Percentiles rank a stretch among this genome's conserved stretches.
These are phyloP conservation scores for Brassica juncea DNA, from an alignment of 345 rosid species.

Conservation along the genomic window DNA sequence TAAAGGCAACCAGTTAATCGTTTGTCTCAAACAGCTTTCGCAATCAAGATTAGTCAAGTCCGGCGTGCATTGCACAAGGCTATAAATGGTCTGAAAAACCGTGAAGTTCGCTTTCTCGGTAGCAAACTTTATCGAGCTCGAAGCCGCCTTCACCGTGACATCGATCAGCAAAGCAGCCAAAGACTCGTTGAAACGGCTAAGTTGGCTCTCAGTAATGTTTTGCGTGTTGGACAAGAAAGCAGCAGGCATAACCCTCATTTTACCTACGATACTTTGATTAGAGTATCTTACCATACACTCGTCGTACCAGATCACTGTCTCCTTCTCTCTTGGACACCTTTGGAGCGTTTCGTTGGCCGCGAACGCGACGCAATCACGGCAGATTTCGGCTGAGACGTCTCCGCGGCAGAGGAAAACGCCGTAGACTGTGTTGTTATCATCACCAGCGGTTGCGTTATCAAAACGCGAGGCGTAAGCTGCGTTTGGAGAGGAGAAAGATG, in stretches of 20 bases:
- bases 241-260: slow-evolving; percentile 8
- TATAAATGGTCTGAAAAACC: slow-evolving; percentile 36
- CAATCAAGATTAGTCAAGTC: slow-evolving; percentile 45
- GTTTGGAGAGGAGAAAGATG: slow-evolving; percentile 39
- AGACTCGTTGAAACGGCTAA: slow-evolving; percentile 11
- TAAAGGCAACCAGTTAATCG: slow-evolving; percentile 10
- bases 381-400: slow-evolving; percentile 27
- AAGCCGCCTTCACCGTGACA: slow-evolving; percentile 3
- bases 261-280: slow-evolving; percentile 32
- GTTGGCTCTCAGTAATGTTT: slow-evolving; percentile 31
- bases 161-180: slow-evolving; percentile 23
- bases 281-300: slow-evolving; percentile 50
- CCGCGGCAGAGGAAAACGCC: slow-evolving; percentile 54
- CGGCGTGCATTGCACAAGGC: slow-evolving; percentile 56
- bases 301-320: slow-evolving; percentile 45
- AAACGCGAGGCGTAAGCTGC: slow-evolving; percentile 38
- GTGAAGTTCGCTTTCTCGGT: slow-evolving; percentile 18
- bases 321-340: slow-evolving; percentile 39
- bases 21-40: slow-evolving; percentile 38
- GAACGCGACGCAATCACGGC: slow-evolving; percentile 40
- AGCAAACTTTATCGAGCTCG: slow-evolving; percentile 44
- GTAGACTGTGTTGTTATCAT: slow-evolving; percentile 21
- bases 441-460: slow-evolving; percentile 46
- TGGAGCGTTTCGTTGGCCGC: slow-evolving; percentile 25
- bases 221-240: not conserved